These are phyloP conservation scores for Tanacetum coccineum DNA, from an alignment of 129 eudicot species.

Conservation along the genomic window DNA sequence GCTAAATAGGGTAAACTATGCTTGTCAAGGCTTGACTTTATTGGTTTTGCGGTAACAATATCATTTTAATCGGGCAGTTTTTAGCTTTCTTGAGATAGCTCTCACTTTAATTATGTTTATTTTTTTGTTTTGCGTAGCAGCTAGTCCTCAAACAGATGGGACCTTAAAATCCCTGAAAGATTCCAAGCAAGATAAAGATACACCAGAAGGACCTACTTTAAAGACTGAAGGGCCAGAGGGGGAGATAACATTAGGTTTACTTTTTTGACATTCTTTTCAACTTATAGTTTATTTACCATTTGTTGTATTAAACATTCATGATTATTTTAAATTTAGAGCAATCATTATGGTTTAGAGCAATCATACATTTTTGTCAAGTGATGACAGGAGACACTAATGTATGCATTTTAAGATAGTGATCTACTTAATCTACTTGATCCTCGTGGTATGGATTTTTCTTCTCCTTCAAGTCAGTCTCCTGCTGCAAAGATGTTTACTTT, in stretches of 20 bases:
- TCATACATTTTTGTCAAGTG: not conserved
- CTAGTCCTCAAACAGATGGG: constrained; percentile 92
- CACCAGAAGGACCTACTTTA: constrained; percentile 68
- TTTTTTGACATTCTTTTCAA: constrained; percentile 13
- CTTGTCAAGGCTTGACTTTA: not conserved
- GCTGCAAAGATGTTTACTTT: too few relatives aligned
- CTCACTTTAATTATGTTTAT: not conserved
- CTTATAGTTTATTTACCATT: not conserved
- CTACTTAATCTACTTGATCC: too few relatives aligned
- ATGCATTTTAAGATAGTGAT: too few relatives aligned
- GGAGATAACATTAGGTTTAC: constrained; percentile 87
- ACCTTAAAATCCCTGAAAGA: constrained; percentile 86
- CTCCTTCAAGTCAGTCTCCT: too few relatives aligned
- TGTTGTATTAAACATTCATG: constrained; percentile 7
- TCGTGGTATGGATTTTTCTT: too few relatives aligned
- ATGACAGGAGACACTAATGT: not conserved
- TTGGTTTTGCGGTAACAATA: not conserved
- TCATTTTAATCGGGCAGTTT: not conserved
- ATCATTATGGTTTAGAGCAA: not conserved
- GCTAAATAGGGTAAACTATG: constrained; percentile 59
- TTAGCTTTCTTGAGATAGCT: not conserved
- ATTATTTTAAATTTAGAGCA: constrained; percentile 5
- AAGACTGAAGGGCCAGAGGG: constrained; percentile 94
- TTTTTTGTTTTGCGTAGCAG: constrained; percentile 39
- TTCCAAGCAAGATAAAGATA: constrained; percentile 63